phyloP scores from a whole-genome alignment of 768 basidiomycete genomes.

The Hygrocybe punicea region DNA sequence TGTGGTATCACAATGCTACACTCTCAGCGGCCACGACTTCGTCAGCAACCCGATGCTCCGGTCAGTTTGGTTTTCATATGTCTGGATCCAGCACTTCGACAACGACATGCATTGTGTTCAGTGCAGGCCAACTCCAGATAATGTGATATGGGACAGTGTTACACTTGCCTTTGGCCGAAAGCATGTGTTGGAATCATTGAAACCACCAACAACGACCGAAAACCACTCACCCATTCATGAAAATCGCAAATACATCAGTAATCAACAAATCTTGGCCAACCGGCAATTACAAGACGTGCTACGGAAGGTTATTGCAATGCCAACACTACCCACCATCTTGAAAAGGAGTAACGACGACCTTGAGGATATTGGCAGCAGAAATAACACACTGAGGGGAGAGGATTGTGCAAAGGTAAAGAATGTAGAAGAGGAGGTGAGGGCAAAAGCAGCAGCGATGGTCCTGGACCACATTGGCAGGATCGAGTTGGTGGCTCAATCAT shows the following conservation, averaged over 20 bases:
- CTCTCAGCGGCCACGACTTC: not conserved
- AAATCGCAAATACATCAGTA: not conserved
- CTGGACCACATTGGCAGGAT: not conserved
- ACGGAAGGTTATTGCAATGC: not conserved
- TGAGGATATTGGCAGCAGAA: not conserved
- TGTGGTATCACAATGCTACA: not conserved
- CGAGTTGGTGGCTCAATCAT: not conserved
- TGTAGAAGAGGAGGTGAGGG: too few species aligned
- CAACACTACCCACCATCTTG: not conserved
- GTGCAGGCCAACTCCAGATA: conserved; percentile 17
- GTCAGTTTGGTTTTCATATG: not conserved
- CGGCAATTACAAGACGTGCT: not conserved
- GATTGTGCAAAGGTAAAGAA: too few species aligned
- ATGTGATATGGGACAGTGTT: conserved; percentile 21
- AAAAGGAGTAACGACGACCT: not conserved
- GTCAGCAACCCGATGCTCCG: not conserved
- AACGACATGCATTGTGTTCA: conserved; percentile 18
- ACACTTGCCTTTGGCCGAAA: conserved; percentile 18
- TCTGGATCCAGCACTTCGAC: not conserved
- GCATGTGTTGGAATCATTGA: conserved; percentile 12
- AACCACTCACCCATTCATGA: not conserved
- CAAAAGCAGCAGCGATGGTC: not conserved
- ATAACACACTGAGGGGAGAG: not conserved
- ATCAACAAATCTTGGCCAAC: not conserved
- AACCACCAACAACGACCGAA: not conserved